These are phyloP conservation scores for Marasmius tenuissimus DNA, from an alignment of 1,284 basidiomycete species.

Conservation along the genomic window DNA sequence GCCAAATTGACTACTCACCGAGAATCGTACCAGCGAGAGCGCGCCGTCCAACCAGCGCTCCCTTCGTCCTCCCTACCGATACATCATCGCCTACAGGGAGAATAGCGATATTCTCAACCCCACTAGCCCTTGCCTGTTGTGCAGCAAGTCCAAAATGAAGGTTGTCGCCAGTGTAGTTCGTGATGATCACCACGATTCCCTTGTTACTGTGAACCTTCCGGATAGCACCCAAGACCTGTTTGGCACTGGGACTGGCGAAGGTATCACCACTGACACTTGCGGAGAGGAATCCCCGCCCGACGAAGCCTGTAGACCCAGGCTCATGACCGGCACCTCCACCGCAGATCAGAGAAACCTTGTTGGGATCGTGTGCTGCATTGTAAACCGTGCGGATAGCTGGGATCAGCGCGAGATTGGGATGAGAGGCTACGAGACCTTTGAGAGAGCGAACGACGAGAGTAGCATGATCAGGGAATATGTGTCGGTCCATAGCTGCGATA, in stretches of 20 bases:
- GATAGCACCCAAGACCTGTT: constrained; percentile 9
- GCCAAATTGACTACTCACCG: not conserved
- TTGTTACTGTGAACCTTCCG: constrained; percentile 5
- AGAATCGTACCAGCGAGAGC: constrained; percentile 10
- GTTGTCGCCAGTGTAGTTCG: constrained; percentile 9
- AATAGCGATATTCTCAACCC: constrained; percentile 11
- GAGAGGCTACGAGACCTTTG: constrained; percentile 32
- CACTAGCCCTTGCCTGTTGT: constrained; percentile 9
- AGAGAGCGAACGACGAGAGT: constrained; percentile 33
- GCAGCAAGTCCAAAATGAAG: constrained; percentile 11
- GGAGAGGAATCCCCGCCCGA: constrained; percentile 10
- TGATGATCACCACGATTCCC: constrained; percentile 10
- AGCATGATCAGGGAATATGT: constrained; percentile 38
- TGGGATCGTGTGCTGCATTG: constrained; percentile 25
- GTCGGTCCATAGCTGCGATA: constrained; percentile 23
- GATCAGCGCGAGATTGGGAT: constrained; percentile 32
- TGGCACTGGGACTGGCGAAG: constrained; percentile 11
- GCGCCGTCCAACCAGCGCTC: constrained; percentile 8
- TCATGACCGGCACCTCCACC: constrained; percentile 10
- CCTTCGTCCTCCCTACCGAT: constrained; percentile 9
- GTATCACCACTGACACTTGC: constrained; percentile 10
- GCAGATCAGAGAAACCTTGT: constrained; percentile 6
- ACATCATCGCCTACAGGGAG: constrained; percentile 12
- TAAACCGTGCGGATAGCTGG: constrained; percentile 36
- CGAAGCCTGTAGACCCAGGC: constrained; percentile 11